Evolutionary conservation across 176 grass and related monocot species (phyloP).

Genomic region (Rhynchospora pubera): DNA sequence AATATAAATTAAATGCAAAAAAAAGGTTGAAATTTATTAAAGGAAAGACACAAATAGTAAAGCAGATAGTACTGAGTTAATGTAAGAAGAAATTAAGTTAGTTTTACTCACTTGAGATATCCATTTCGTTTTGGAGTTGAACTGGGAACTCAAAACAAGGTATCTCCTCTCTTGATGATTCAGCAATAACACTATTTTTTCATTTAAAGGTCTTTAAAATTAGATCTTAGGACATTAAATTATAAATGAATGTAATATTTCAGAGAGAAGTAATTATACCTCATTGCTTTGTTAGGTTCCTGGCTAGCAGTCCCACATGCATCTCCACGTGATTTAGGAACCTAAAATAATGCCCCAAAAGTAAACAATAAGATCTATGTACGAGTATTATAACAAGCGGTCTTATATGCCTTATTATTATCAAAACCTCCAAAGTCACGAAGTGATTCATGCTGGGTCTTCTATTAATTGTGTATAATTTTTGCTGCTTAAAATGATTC

Average conservation of each 20-base stretch:
- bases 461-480: too few species aligned
- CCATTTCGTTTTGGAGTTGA: conserved; percentile 13
- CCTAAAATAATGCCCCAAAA: not conserved
- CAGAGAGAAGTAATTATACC: conserved; percentile 18
- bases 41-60: not conserved
- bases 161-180: conserved; percentile 10
- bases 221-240: conserved; percentile 5
- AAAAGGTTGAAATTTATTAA: not conserved
- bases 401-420: not conserved
- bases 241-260: not conserved
- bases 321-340: not conserved
- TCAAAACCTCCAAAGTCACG: not conserved
- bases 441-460: not conserved
- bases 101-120: conserved; percentile 15
- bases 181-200: conserved; percentile 12
- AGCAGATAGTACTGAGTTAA: not conserved
- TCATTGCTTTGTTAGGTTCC: conserved; percentile 9
- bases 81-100: not conserved
- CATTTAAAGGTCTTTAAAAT: conserved; percentile 1
- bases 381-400: not conserved
- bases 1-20: not conserved
- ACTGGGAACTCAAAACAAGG: conserved; percentile 40
- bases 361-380: not conserved
- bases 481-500: too few species aligned
- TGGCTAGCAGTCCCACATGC: not conserved